Percentiles rank a stretch among this genome's conserved stretches.
Conservation (phyloP, 305 asterid genomes). For the Fraxinus xanthoxyloides region DNA sequence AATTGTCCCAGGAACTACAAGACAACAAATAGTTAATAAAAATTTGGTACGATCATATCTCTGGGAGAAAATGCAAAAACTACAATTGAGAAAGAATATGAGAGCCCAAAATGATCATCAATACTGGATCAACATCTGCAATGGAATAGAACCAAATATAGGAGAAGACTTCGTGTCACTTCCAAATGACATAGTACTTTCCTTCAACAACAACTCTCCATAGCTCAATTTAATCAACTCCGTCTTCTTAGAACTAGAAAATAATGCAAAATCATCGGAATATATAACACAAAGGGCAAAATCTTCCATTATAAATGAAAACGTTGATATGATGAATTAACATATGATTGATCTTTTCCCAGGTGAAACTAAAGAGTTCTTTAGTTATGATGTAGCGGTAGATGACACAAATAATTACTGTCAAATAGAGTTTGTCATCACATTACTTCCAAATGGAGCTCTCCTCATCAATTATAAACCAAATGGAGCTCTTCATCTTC, state of each 20-base stretch:
- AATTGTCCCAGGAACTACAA: neutral
- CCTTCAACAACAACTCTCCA: neutral
- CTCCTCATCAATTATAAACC: too few species aligned
- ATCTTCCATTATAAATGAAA: neutral
- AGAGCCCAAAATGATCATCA: too few species aligned
- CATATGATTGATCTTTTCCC: too few species aligned
- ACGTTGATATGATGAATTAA: neutral
- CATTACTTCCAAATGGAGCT: too few species aligned
- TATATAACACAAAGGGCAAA: neutral
- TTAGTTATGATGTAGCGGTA: too few species aligned
- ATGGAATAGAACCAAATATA: neutral
- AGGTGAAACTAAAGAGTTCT: too few species aligned
- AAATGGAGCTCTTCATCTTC: too few species aligned
- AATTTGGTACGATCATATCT: neutral
- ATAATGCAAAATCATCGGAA: neutral
- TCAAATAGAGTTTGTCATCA: too few species aligned
- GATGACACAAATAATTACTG: too few species aligned
- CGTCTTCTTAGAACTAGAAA: neutral
- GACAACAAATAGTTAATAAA: neutral
- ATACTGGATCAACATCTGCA: too few species aligned
- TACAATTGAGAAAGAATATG: too few species aligned
- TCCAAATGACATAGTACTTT: neutral
- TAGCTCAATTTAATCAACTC: neutral
- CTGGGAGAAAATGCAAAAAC: neutral
- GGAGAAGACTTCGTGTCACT: neutral